A percentile compares a stretch with the other conserved stretches of the same genome.
Conservation (phyloP, 768 basidiomycete species). For the Mrakia gelida region DNA sequence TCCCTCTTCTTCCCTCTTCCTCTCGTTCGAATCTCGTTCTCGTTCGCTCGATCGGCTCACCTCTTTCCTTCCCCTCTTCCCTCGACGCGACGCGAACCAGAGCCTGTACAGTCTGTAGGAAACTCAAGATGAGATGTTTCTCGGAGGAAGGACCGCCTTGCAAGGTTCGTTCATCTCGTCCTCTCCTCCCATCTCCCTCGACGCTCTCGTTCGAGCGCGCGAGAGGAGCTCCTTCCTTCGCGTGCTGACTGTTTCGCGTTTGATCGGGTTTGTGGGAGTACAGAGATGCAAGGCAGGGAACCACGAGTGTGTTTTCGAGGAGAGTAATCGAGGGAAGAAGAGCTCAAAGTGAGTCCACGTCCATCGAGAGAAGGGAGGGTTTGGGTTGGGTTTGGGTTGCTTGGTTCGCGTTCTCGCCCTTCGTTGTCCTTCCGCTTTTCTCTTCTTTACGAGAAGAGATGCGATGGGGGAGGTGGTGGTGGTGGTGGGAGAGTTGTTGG, state of each 20-base stretch:
- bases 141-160: conserved; percentile 86
- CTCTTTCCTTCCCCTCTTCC: not conserved
- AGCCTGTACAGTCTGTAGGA: conserved; percentile 85
- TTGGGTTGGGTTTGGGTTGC: not conserved
- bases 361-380: too few relatives aligned
- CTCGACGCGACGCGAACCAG: too few relatives aligned
- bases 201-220: not conserved
- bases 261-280: not conserved
- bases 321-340: conserved; percentile 89
- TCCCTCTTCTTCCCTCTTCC: too few relatives aligned
- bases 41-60: not conserved
- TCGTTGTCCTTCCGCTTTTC: too few relatives aligned
- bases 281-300: conserved; percentile 54
- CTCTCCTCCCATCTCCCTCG: not conserved
- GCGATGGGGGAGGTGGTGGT: too few relatives aligned
- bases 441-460: too few relatives aligned
- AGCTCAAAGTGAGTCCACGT: conserved; percentile 46
- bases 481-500: too few relatives aligned
- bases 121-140: conserved; percentile 90
- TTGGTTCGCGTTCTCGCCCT: not conserved
- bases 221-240: not conserved
- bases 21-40: too few relatives aligned
- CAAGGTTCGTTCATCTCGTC: conserved; percentile 47
- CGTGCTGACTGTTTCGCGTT: not conserved
- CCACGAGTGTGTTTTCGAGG: conserved; percentile 91